phyloP scores from a whole-genome alignment of 1,284 basidiomycete genomes.

The Cutaneotrichosporon curvatum region DNA sequence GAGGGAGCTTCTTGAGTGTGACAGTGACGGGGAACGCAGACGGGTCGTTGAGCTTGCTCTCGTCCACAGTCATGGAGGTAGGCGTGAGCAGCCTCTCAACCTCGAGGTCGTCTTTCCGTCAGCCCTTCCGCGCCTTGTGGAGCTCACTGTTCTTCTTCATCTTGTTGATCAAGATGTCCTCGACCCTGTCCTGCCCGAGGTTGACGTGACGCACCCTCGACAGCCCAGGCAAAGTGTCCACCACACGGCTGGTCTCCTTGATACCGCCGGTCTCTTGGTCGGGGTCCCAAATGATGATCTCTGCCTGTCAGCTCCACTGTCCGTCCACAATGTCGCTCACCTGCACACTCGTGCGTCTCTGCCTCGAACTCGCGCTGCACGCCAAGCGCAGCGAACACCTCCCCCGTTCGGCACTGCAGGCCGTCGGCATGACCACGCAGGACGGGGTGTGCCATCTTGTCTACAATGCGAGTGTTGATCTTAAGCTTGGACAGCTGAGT shows the following conservation, averaged over 20 bases:
- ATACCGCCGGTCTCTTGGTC: constrained; percentile 17
- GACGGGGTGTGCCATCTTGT: constrained; percentile 27
- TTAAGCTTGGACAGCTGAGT: constrained; percentile 16
- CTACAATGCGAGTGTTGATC: constrained; percentile 25
- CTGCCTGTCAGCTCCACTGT: constrained; percentile 1
- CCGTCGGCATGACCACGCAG: constrained; percentile 26
- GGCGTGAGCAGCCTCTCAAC: constrained; percentile 28
- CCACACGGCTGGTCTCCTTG: constrained; percentile 24
- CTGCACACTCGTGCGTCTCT: constrained; percentile 23
- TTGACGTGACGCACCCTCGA: constrained; percentile 28
- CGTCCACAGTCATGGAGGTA: constrained; percentile 14
- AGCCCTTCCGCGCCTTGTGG: background rate
- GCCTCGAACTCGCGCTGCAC: constrained; percentile 23
- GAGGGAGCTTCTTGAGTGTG: constrained; percentile 22
- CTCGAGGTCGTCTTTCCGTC: constrained; percentile 18
- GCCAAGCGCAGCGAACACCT: constrained; percentile 32
- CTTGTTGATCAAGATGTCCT: constrained; percentile 31
- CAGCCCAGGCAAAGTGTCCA: constrained; percentile 28
- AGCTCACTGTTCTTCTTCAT: constrained; percentile 26
- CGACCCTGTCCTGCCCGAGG: constrained; percentile 31
- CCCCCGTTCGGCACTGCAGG: constrained; percentile 30
- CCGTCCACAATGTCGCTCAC: constrained; percentile 1
- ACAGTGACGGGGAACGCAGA: constrained; percentile 27
- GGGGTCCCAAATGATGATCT: constrained; percentile 31
- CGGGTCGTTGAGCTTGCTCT: constrained; percentile 15